Conservation (phyloP, 164 flowering plant species). For the Magnolia kwangsiensis region DNA sequence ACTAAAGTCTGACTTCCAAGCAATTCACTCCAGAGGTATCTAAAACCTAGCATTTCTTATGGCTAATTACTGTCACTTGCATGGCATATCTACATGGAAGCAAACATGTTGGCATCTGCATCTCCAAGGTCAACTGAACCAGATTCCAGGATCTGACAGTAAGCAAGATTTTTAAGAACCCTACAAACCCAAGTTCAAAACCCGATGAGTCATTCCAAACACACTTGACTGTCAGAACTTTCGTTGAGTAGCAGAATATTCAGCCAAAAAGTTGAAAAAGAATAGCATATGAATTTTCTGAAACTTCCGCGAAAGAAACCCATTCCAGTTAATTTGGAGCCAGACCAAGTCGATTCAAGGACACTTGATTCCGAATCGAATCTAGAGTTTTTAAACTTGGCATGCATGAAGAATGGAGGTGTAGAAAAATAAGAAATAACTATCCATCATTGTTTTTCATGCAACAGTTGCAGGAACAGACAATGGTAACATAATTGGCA, state of each 20-base stretch:
- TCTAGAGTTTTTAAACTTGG: neutral
- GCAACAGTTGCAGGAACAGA: constrained; percentile 24
- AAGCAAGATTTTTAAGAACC: no score
- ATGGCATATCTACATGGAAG: no score
- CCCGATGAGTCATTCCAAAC: no score
- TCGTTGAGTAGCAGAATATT: no score
- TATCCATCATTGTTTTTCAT: constrained; percentile 2
- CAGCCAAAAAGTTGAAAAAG: no score
- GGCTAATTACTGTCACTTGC: neutral
- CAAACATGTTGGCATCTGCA: no score
- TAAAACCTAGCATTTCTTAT: constrained; percentile 8
- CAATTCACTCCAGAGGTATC: constrained; percentile 27
- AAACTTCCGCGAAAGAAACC: no score
- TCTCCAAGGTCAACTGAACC: no score
- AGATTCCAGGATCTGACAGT: no score
- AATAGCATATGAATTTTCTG: no score
- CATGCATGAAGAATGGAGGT: neutral
- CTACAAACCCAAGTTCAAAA: no score
- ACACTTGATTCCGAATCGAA: neutral
- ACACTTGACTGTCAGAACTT: no score
- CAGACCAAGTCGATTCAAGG: neutral
- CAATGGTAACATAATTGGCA: constrained; percentile 12
- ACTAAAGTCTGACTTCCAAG: constrained; percentile 8
- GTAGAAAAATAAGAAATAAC: neutral
- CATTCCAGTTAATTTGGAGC: neutral